These are phyloP conservation scores for Mycena latifolia DNA, from an alignment of 768 basidiomycete species.

Conservation along the genomic window DNA sequence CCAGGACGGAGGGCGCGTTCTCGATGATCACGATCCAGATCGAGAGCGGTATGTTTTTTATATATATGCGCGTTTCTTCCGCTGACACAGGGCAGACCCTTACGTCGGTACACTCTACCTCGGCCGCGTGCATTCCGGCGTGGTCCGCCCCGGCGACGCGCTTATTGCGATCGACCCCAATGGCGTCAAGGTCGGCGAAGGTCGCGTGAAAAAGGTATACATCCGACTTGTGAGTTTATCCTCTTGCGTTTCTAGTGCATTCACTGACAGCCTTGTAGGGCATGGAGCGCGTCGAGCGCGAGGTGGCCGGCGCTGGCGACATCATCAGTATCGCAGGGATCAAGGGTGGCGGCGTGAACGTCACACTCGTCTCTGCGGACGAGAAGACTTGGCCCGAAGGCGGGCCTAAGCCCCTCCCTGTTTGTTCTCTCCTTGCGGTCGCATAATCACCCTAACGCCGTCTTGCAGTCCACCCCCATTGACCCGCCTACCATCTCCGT, in stretches of 20 bases:
- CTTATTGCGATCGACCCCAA: conserved; percentile 54
- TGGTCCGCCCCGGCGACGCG: conserved; percentile 53
- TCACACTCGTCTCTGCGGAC: conserved; percentile 58
- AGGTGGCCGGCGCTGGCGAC: conserved; percentile 60
- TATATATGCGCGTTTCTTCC: neutral
- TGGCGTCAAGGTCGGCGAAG: conserved; percentile 62
- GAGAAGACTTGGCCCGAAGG: conserved; percentile 53
- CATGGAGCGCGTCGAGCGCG: conserved; percentile 57
- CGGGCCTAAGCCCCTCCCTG: conserved; percentile 55
- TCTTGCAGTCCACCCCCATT: conserved; percentile 54
- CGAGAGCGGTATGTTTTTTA: conserved; percentile 46
- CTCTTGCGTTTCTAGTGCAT: conserved; percentile 40
- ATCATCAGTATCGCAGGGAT: conserved; percentile 64
- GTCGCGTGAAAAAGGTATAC: conserved; percentile 61
- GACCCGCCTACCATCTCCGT: conserved; percentile 65
- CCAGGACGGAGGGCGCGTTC: conserved; percentile 53
- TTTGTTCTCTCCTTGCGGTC: conserved; percentile 32
- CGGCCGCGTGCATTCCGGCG: conserved; percentile 58
- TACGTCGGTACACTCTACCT: conserved; percentile 64
- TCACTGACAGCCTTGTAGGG: conserved; percentile 37
- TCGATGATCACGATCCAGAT: conserved; percentile 66
- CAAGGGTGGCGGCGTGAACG: conserved; percentile 60
- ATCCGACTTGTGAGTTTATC: conserved; percentile 19
- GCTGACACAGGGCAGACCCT: conserved; percentile 41
- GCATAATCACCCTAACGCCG: neutral